Conservation (phyloP, 2,329 filamentous ascomycete genomes). For the Chaetomium strumarium region DNA sequence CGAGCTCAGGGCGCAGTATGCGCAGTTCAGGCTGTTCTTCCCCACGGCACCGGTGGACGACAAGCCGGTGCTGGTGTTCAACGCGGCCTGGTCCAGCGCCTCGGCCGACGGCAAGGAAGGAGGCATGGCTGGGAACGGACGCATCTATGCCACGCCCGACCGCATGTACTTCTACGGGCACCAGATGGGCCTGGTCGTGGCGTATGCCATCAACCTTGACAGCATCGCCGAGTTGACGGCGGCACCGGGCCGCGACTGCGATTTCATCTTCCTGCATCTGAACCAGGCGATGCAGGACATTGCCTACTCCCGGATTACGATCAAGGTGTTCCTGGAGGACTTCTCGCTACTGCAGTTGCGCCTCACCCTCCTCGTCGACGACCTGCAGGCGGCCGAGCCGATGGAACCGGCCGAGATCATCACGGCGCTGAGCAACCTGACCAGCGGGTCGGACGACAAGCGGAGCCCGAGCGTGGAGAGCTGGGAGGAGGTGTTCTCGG, state of each 20-base stretch:
- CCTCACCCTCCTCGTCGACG: constrained; percentile 78
- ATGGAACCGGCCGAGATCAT: constrained; percentile 65
- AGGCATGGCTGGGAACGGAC: constrained; percentile 59
- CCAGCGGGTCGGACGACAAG: constrained; percentile 53
- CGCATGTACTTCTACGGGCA: constrained; percentile 97
- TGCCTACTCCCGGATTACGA: constrained; percentile 67
- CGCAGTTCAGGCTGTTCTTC: constrained; percentile 89
- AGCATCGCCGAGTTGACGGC: constrained; percentile 84
- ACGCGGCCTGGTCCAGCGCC: constrained; percentile 71
- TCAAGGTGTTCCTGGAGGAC: constrained; percentile 91
- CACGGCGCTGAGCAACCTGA: constrained; percentile 67
- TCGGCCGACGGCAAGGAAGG: constrained; percentile 38
- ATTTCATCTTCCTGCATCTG: constrained; percentile 82
- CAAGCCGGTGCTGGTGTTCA: constrained; percentile 84
- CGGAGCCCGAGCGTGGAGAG: constrained; percentile 74
- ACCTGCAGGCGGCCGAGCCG: constrained; percentile 66
- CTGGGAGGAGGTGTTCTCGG: constrained; percentile 75
- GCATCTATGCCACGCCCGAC: constrained; percentile 80
- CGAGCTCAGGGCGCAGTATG: constrained; percentile 78
- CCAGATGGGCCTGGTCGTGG: constrained; percentile 82
- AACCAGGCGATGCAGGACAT: constrained; percentile 56
- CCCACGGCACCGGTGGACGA: constrained; percentile 71
- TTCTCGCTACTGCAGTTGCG: constrained; percentile 74
- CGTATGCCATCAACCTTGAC: constrained; percentile 69
- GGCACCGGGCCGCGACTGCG: constrained; percentile 82